Conservation (phyloP, 768 basidiomycete species). For the Russula virescens region DNA sequence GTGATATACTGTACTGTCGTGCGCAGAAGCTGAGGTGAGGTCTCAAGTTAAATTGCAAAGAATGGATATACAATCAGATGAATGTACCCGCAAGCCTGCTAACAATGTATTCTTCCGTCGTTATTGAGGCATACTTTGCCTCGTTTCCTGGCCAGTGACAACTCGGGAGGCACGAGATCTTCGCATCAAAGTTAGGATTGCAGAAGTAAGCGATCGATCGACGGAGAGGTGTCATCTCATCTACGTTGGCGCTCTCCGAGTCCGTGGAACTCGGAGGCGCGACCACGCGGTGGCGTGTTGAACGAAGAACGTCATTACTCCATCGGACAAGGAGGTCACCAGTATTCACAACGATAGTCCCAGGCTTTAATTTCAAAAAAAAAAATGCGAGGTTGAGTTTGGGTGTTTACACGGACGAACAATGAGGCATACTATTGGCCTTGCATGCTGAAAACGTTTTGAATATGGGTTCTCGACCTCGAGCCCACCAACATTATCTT, state of each 20-base stretch:
- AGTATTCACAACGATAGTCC: slow-evolving; percentile 77
- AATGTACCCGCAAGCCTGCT: slow-evolving; percentile 60
- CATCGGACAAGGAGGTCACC: slow-evolving; percentile 78
- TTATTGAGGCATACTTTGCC: slow-evolving; percentile 64
- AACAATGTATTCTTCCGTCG: slow-evolving; percentile 72
- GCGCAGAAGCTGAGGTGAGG: no score
- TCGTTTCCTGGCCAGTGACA: slow-evolving; percentile 45
- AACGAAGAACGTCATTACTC: slow-evolving; percentile 75
- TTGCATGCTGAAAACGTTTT: slow-evolving; percentile 61
- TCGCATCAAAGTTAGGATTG: slow-evolving; percentile 67
- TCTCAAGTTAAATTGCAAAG: no score
- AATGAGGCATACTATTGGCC: slow-evolving; percentile 56
- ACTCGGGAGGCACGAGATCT: slow-evolving; percentile 67
- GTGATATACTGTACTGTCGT: no score
- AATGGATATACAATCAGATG: slow-evolving; percentile 15
- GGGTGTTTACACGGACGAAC: not conserved
- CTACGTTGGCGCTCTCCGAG: slow-evolving; percentile 41
- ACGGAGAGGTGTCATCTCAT: slow-evolving; percentile 55
- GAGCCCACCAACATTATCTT: slow-evolving; percentile 78
- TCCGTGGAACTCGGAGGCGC: slow-evolving; percentile 64
- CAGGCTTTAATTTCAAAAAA: no score
- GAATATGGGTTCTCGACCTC: slow-evolving; percentile 81
- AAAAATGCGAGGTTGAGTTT: slow-evolving; percentile 19
- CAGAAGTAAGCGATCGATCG: slow-evolving; percentile 87
- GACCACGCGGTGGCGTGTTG: slow-evolving; percentile 80